Conservation (phyloP, 1,139 yeast species). For the Pneumocystis canis region DNA sequence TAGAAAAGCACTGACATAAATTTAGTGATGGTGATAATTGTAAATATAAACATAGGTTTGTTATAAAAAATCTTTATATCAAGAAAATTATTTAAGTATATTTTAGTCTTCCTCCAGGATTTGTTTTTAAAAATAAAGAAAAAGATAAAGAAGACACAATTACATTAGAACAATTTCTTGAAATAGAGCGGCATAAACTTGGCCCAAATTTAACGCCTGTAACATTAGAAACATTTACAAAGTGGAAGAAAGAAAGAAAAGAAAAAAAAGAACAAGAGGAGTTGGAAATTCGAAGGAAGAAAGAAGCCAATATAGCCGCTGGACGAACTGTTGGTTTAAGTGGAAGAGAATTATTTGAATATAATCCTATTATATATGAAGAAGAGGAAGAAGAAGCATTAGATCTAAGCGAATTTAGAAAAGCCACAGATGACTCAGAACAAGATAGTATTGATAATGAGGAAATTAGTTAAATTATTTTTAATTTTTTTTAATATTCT, state of each 20-base stretch:
- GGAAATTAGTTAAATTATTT: background rate
- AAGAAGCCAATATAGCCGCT: constrained; percentile 24
- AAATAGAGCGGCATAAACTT: constrained; percentile 76
- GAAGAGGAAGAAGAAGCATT: constrained; percentile 24
- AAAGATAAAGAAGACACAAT: constrained; percentile 80
- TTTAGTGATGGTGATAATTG: constrained; percentile 51
- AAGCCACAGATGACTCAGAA: background rate
- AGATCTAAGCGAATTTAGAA: constrained; percentile 14
- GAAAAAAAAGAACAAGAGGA: constrained; percentile 48
- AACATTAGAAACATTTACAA: constrained; percentile 62
- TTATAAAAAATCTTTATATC: background rate
- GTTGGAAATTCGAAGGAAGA: constrained; percentile 31
- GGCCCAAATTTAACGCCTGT: constrained; percentile 78
- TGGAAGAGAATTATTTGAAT: constrained; percentile 70
- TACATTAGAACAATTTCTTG: constrained; percentile 89
- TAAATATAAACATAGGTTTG: constrained; percentile 60
- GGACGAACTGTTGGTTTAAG: constrained; percentile 31
- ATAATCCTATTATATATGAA: constrained; percentile 37
- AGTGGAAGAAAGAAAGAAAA: constrained; percentile 66
- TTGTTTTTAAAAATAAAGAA: constrained; percentile 88
- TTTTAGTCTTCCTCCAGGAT: constrained; percentile 83
- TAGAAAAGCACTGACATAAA: background rate
- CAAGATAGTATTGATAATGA: background rate
- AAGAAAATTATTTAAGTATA: background rate
- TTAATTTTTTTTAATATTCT: background rate